Conservation (phyloP, 2,329 filamentous ascomycete genomes). For the Aspergillus aculeatus region DNA sequence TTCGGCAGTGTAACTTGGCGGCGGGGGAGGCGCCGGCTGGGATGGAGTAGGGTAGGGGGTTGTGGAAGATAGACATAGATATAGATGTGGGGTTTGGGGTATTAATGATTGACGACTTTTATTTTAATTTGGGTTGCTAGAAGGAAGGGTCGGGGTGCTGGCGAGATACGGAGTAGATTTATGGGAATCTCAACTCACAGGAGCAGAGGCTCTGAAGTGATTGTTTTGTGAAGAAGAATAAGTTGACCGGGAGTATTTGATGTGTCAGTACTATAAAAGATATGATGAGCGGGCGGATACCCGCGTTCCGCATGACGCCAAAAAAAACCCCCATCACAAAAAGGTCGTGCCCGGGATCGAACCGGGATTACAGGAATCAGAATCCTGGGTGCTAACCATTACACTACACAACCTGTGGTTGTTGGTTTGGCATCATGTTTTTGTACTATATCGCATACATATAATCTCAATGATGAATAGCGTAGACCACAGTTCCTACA, state of each 20-base stretch:
- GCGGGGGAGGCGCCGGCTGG: constrained; percentile 21
- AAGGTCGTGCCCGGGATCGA: not conserved
- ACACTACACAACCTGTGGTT: not conserved
- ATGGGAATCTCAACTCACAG: too few species aligned
- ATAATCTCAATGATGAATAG: too few species aligned
- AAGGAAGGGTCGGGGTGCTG: too few species aligned
- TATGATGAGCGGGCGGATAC: too few species aligned
- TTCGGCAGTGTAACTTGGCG: constrained; percentile 78
- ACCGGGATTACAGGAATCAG: not conserved
- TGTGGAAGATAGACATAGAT: not conserved
- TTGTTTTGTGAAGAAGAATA: too few species aligned
- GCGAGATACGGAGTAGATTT: too few species aligned
- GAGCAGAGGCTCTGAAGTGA: too few species aligned
- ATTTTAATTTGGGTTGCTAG: too few species aligned
- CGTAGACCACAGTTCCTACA: too few species aligned
- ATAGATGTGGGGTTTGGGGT: not conserved
- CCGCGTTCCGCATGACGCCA: not conserved
- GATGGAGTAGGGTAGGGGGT: not conserved
- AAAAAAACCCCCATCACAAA: not conserved
- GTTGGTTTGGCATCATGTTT: too few species aligned
- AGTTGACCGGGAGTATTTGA: too few species aligned
- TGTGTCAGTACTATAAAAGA: too few species aligned
- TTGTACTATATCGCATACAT: accelerated
- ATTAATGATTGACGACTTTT: not conserved
- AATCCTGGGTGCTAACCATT: not conserved